Evolutionary conservation across 2,329 filamentous ascomycete species (phyloP), one percentile per base, ranked within the genome.

Genomic region (Aspergillus sp.): DNA sequence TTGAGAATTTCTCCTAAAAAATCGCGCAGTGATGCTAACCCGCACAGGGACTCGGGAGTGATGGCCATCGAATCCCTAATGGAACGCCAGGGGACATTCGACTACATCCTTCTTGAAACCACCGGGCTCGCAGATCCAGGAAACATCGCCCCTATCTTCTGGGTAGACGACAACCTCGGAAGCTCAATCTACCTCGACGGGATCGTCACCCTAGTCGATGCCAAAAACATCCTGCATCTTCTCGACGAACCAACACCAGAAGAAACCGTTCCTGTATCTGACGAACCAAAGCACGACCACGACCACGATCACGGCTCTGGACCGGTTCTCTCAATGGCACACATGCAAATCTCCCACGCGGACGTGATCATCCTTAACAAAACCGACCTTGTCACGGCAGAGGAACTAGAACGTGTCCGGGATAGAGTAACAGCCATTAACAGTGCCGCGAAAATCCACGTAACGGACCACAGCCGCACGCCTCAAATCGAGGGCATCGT

Each of bases 281-380:
- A 83, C 0, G 82, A 79, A 31, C 27, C 27, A 31, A 31, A 31
- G 40, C 77, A 86, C 27, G 66, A 72, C 21, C 72, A 67, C 63
- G 53, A 64, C 45, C 67, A 68, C 31, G 41, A 56, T 2, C 72
- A 79, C 44, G 21, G 35, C 7, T 77, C 82, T 48, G 87, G 88
- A 0, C 87, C 90, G 0, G 77, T 92, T 8, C 84, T 97, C 75
- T 97, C 93, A 0, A 96, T 91, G 2, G 95, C 95, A 0, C 95
- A 99, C 74, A 83, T 98, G 48, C 95, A 99, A 69, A 96, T 99
- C 59, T 97, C 92, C 1, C 93, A 99, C 68, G 95, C 95, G 6
- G 95, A 99, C 75, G 91, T 98, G 8, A 84, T 99, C 45, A 86
- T 99, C 40, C 85, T 99, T 66, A 99, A 99, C 78, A 99, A 99